phyloP scores from a whole-genome alignment of 371 early-diverging fungal genomes.

The Globomyces sp. region DNA sequence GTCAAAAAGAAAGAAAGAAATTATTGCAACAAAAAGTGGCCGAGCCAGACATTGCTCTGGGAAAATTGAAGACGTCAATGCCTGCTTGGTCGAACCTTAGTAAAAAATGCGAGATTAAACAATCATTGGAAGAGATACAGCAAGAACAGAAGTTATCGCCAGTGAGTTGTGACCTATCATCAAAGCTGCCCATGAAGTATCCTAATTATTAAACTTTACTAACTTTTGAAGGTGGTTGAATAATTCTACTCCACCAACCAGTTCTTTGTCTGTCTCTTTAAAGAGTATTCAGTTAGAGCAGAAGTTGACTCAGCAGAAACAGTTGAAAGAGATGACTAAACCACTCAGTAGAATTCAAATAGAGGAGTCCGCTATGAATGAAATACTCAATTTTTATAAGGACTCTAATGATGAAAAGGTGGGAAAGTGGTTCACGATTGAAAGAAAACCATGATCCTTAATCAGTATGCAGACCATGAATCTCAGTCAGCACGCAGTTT shows the following conservation, averaged over 20 bases:
- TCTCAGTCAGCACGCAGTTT: no score
- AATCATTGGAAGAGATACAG: no score
- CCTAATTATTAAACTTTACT: no score
- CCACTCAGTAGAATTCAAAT: slow-evolving; percentile 34
- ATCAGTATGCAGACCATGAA: no score
- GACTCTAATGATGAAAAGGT: slow-evolving; percentile 22
- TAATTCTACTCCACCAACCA: background rate
- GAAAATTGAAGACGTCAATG: no score
- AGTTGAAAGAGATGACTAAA: slow-evolving; percentile 20
- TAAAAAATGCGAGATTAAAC: no score
- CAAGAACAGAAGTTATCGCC: no score
- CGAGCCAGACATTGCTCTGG: no score
- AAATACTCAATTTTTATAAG: slow-evolving; percentile 27
- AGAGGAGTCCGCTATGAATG: slow-evolving; percentile 35
- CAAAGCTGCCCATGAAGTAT: no score
- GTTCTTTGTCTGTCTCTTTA: slow-evolving; percentile 1
- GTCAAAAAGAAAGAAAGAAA: slow-evolving; percentile 10
- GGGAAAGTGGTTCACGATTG: slow-evolving; percentile 26
- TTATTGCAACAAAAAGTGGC: background rate
- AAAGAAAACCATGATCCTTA: background rate
- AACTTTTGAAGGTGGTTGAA: no score
- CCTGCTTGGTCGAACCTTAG: no score
- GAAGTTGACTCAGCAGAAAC: background rate
- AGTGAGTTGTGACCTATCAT: no score
- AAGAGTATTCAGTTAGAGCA: slow-evolving; percentile 29